phyloP scores from a whole-genome alignment of 169 alveolate species.

The Toxoplasma gondii region DNA sequence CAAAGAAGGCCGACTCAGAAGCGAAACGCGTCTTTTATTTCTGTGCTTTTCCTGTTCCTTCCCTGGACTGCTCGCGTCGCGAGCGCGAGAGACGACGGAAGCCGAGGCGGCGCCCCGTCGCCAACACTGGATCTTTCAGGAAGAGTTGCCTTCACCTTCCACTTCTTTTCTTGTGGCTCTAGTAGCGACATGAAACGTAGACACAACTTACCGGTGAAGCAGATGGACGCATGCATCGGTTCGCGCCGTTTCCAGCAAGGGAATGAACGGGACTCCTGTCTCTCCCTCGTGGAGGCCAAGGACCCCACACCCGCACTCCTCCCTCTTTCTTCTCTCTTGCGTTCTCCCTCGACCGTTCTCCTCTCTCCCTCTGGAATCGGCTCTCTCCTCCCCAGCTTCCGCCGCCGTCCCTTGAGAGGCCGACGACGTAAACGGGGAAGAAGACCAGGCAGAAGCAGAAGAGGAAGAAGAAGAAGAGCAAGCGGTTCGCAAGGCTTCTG shows the following conservation, averaged over 20 bases:
- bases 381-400: background rate
- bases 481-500: constrained; percentile 13
- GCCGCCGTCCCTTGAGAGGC: background rate
- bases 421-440: background rate
- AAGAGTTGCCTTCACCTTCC: too few species aligned
- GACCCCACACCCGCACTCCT: background rate
- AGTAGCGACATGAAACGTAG: background rate
- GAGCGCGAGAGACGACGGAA: too few species aligned
- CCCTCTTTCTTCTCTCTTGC: background rate
- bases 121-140: too few species aligned
- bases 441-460: background rate
- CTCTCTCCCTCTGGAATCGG: background rate
- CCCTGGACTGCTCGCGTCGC: too few species aligned
- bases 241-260: background rate
- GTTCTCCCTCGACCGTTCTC: background rate
- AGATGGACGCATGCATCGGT: background rate
- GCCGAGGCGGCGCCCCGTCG: too few species aligned
- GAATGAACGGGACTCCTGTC: background rate
- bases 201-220: background rate
- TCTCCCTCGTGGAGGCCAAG: background rate
- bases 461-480: too few species aligned
- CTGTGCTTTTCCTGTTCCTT: too few species aligned
- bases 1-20: too few species aligned
- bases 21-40: too few species aligned
- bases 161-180: too few species aligned